Conservation (phyloP, 179 eudicot genomes). For the Pouteria campechiana region DNA sequence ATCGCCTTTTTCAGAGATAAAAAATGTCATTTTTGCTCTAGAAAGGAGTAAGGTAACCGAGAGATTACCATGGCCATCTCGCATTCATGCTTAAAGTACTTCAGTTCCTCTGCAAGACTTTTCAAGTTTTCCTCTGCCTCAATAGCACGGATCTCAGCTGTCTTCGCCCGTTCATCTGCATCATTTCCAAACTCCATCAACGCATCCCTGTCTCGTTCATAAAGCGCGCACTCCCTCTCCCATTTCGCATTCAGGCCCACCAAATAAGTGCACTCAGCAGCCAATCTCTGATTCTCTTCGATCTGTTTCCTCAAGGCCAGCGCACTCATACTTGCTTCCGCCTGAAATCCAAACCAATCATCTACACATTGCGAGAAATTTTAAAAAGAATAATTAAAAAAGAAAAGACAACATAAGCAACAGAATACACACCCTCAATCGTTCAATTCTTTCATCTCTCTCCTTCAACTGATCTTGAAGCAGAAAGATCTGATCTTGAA, state of each 20-base stretch:
- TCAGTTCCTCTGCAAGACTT: constrained; percentile 28
- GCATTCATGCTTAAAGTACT: constrained; percentile 25
- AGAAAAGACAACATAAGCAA: not conserved
- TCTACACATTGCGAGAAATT: not conserved
- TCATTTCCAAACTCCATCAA: constrained; percentile 89
- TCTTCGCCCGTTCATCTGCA: constrained; percentile 68
- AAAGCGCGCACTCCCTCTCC: constrained; percentile 70
- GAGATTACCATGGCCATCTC: constrained; percentile 36
- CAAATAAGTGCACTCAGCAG: constrained; percentile 44
- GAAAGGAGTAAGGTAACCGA: not conserved
- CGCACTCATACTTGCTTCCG: constrained; percentile 72
- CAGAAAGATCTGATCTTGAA: constrained; percentile 39
- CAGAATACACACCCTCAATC: constrained; percentile 68
- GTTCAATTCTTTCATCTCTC: constrained; percentile 46
- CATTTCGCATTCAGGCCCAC: constrained; percentile 37
- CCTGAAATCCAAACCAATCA: constrained; percentile 20
- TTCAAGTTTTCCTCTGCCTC: constrained; percentile 53
- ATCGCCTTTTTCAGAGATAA: too few relatives aligned
- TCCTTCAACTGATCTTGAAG: constrained; percentile 35
- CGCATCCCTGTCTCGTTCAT: constrained; percentile 67
- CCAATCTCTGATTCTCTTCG: constrained; percentile 77
- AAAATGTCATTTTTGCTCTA: too few relatives aligned
- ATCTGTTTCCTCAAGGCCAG: constrained; percentile 74
- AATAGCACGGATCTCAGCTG: constrained; percentile 42
- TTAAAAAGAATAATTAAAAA: not conserved